phyloP scores from a whole-genome alignment of 2,329 filamentous ascomycete genomes.

The Leptographium lundbergii region DNA sequence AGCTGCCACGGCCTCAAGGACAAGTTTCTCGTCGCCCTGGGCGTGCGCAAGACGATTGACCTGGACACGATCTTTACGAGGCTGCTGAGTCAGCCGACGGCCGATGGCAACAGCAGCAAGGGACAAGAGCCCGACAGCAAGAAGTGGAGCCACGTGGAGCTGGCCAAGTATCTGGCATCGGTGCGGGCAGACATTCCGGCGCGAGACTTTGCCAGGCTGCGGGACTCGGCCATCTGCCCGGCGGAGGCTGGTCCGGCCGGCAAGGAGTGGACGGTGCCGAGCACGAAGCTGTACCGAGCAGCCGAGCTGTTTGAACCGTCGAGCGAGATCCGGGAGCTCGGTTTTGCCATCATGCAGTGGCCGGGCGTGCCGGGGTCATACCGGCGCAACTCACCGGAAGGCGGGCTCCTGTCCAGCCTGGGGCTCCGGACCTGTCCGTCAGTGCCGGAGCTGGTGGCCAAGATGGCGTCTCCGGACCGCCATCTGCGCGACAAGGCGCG shows the following conservation, averaged over 20 bases:
- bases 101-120: neutral
- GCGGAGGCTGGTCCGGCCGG: conserved; percentile 52
- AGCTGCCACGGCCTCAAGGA: conserved; percentile 74
- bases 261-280: conserved; percentile 39
- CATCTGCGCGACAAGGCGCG: conserved; percentile 55
- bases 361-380: conserved; percentile 53
- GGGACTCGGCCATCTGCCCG: conserved; percentile 68
- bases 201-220: conserved; percentile 68
- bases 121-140: conserved; percentile 16
- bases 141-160: conserved; percentile 84
- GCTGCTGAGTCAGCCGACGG: conserved; percentile 50
- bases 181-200: conserved; percentile 79
- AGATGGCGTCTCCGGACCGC: conserved; percentile 55
- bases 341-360: conserved; percentile 72
- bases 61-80: conserved; percentile 86
- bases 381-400: conserved; percentile 55
- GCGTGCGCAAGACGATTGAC: conserved; percentile 91
- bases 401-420: conserved; percentile 56
- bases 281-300: conserved; percentile 51
- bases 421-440: conserved; percentile 63
- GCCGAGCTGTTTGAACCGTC: conserved; percentile 75
- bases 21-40: conserved; percentile 70
- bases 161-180: conserved; percentile 88
- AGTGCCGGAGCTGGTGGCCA: conserved; percentile 60
- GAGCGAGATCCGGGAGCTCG: conserved; percentile 53